A percentile compares a stretch with the other conserved stretches of the same genome.
Evolutionary conservation across 768 basidiomycete species (phyloP).

Genomic region (Mycena floridula): DNA sequence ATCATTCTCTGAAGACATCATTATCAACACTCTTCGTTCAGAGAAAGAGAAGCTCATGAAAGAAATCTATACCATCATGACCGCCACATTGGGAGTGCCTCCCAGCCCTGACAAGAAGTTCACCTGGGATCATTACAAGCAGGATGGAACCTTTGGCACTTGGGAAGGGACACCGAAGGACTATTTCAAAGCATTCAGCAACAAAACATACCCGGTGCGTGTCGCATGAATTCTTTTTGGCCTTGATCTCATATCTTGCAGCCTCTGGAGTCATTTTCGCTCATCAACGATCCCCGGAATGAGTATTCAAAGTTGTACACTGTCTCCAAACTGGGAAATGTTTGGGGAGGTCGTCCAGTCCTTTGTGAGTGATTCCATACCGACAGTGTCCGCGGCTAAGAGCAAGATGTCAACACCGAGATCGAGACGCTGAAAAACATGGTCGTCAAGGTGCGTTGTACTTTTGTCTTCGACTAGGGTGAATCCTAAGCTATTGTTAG

Average conservation of each 20-base stretch:
- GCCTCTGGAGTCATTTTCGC: slow-evolving; percentile 78
- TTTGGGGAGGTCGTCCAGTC: slow-evolving; percentile 83
- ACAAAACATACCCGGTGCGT: slow-evolving; percentile 50
- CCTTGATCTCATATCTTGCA: slow-evolving; percentile 17
- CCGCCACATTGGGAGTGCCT: slow-evolving; percentile 81
- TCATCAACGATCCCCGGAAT: slow-evolving; percentile 94
- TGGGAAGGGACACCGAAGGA: slow-evolving; percentile 82
- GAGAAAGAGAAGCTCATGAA: slow-evolving; percentile 84
- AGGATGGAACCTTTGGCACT: slow-evolving; percentile 62
- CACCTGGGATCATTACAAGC: slow-evolving; percentile 86
- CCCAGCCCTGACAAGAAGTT: slow-evolving; percentile 68
- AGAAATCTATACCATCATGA: slow-evolving; percentile 81
- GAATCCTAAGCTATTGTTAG: slow-evolving; percentile 17
- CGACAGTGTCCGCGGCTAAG: slow-evolving; percentile 2
- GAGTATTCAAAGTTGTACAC: slow-evolving; percentile 78
- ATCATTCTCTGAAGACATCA: slow-evolving; percentile 38
- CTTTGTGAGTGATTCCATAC: slow-evolving; percentile 49
- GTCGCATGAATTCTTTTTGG: neutral
- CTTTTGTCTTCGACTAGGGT: neutral
- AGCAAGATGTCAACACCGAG: slow-evolving; percentile 82
- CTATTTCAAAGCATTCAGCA: slow-evolving; percentile 65
- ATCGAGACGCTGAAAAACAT: slow-evolving; percentile 75
- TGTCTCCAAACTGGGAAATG: slow-evolving; percentile 87
- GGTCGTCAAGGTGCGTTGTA: slow-evolving; percentile 55
- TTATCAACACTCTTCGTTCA: slow-evolving; percentile 53